Evolutionary conservation across 2,329 filamentous ascomycete species (phyloP).

Genomic region (Blastomyces parvus): DNA sequence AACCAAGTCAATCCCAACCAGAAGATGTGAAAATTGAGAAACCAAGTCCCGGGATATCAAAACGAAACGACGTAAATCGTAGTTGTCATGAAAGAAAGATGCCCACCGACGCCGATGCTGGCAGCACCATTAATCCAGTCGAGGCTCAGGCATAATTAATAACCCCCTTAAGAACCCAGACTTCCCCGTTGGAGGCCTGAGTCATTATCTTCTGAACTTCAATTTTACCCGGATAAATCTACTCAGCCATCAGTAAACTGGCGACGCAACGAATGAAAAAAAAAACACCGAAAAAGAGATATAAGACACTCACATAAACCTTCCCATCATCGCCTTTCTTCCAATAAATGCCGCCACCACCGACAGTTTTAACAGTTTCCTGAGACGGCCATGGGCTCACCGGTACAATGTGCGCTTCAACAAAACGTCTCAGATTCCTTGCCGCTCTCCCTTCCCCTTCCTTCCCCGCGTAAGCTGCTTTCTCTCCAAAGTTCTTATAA

Average conservation of each 20-base stretch:
- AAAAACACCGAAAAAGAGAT: neutral
- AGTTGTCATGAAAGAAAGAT: neutral
- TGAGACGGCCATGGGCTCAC: conserved; percentile 11
- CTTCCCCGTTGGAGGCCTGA: conserved; percentile 75
- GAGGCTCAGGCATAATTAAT: conserved; percentile 40
- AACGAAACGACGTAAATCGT: neutral
- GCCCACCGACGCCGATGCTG: neutral
- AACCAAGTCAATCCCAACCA: neutral
- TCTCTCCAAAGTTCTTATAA: conserved; percentile 54
- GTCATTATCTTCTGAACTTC: conserved; percentile 66
- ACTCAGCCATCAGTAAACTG: conserved; percentile 12
- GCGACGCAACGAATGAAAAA: neutral
- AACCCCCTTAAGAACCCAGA: conserved; percentile 64
- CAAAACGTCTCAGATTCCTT: conserved; percentile 67
- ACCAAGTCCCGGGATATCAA: neutral
- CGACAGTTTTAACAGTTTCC: conserved; percentile 48
- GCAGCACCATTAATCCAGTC: neutral
- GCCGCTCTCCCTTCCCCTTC: conserved; percentile 64
- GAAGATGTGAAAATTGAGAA: neutral
- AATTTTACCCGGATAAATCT: conserved; percentile 62
- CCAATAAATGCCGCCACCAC: conserved; percentile 73
- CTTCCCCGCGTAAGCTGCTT: conserved; percentile 61
- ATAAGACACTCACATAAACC: conserved; percentile 48
- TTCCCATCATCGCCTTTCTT: conserved; percentile 54
- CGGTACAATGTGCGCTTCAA: conserved; percentile 73